phyloP scores from a whole-genome alignment of 108 stramenopile genomes.

The Nannochloropsis salina region DNA sequence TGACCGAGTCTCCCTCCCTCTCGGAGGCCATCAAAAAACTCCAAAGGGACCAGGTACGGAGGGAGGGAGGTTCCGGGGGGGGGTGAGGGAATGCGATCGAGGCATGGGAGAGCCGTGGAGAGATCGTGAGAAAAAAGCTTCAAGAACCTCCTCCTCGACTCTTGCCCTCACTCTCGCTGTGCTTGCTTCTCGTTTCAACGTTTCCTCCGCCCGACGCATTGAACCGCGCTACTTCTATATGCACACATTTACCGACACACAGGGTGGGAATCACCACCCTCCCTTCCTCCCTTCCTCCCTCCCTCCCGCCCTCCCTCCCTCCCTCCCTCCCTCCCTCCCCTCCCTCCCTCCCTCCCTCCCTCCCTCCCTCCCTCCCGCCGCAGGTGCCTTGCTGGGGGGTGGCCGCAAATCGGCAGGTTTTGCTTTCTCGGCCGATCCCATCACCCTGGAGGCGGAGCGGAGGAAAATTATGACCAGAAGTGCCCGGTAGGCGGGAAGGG shows the following conservation, averaged over 20 bases:
- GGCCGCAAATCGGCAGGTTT: neutral
- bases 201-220: too few species aligned
- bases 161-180: neutral
- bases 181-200: too few species aligned
- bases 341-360: neutral
- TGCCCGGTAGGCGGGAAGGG: neutral
- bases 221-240: too few species aligned
- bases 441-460: neutral
- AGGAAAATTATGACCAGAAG: neutral
- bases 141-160: neutral
- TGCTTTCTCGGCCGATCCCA: slow-evolving; percentile 3
- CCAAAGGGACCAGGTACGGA: too few species aligned
- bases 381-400: neutral
- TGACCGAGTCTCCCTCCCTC: neutral
- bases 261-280: neutral
- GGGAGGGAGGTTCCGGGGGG: too few species aligned
- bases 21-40: neutral
- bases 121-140: too few species aligned
- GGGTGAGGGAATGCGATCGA: neutral
- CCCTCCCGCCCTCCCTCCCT: neutral
- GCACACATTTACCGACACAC: too few species aligned
- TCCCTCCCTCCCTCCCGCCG: neutral
- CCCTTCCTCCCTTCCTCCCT: neutral
- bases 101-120: too few species aligned
- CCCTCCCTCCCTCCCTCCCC: neutral